Conservation (phyloP, 2,329 filamentous ascomycete genomes). For the Fusarium redolens region DNA sequence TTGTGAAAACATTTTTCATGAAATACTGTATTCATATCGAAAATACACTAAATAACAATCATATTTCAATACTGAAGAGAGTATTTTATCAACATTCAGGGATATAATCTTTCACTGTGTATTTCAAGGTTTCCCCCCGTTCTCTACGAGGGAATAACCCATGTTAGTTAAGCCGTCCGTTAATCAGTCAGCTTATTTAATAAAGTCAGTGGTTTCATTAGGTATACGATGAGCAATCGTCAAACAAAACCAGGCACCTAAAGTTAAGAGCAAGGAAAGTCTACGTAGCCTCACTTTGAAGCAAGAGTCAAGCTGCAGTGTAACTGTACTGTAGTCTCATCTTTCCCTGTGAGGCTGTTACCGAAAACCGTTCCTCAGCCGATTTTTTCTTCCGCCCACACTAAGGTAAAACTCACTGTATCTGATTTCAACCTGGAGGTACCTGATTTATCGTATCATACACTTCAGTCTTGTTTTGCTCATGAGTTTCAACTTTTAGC, state of each 20-base stretch:
- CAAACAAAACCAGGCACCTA: not conserved
- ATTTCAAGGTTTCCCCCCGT: not conserved
- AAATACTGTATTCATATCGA: not conserved
- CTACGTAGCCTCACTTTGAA: not conserved
- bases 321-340: constrained; percentile 20
- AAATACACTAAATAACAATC: not conserved
- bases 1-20: not conserved
- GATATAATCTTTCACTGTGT: not conserved
- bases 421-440: not conserved
- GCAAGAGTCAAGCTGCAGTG: constrained; percentile 17
- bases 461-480: constrained; percentile 18
- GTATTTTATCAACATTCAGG: not conserved
- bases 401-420: constrained; percentile 33
- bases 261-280: not conserved
- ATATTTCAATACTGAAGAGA: not conserved
- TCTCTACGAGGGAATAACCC: not conserved
- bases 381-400: constrained; percentile 37
- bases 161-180: not conserved
- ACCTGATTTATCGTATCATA: constrained; percentile 17
- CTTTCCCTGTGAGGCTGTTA: constrained; percentile 4
- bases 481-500: not conserved
- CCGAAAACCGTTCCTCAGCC: constrained; percentile 29
- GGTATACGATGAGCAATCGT: not conserved
- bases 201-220: not conserved
- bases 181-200: not conserved